Base-by-base conservation (phyloP, 495 filamentous ascomycete genomes). In the Staphylotrichum tortipilum region DNA sequence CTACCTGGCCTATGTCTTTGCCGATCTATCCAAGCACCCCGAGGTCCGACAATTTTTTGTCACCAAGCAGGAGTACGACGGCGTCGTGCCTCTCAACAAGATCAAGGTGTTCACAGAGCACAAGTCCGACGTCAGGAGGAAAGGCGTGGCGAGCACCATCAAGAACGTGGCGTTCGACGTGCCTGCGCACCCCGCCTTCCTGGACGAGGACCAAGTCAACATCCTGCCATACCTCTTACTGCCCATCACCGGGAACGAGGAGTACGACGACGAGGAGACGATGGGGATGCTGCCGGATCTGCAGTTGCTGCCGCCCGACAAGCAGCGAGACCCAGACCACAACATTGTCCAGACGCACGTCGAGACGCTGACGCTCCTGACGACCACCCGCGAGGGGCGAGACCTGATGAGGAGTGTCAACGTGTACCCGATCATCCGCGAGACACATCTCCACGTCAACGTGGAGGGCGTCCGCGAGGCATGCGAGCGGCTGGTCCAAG, bases 21-120 rank as follows among this genome's bases (percentile, higher is more conserved):
- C 91, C 30, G 91, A 98, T 56, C 68, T 98, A 3, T 85, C 90
- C 7, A 92, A 94, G 60, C 74, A 82, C 53, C 70, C 78, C 17
- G 73, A 84, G 59, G 80, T 88, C 4, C 80, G 86, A n/a, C 60
- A 78, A 19, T 89, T 94, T 68, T 86, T 96, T 55, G 73, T 84
- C 7, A 75, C 69, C 3, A 77, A 73, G 43, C 87, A 89, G 58
- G 74, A 77, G 7, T 89, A 94, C 62, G 88, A 94, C 62, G 68
- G 60, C 2, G 77, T 89, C n/a, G 76, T 94, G 7, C 88, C 91
- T 1, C 72, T 91, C 47, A 85, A 85, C 39, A 96, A 96, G 70
- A 71, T 95, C 40, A 83, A 81, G 30, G 88, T 96, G 33, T 95
- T 97, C 67, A 95, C 90, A 3, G 88, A 92, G 66, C 88, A 95